Conservation (phyloP, 495 filamentous ascomycete genomes). For the Hypoxylon fragiforme region DNA sequence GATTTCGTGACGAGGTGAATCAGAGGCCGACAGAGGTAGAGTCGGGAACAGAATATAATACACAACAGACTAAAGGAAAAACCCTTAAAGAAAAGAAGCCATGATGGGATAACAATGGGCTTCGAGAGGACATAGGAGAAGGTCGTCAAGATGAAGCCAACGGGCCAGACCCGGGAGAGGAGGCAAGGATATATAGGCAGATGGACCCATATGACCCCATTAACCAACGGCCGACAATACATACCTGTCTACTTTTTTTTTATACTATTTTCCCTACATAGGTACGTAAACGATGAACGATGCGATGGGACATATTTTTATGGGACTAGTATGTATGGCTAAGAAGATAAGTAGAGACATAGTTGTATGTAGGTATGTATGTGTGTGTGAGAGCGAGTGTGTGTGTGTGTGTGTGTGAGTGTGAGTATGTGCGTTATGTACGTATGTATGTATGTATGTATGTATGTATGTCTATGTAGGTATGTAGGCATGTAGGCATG, state of each 20-base stretch:
- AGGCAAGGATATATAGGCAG: conserved; percentile 51
- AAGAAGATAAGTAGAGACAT: conserved; percentile 31
- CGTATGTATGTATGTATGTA: conserved; percentile 4
- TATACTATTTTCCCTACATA: conserved; percentile 31
- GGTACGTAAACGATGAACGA: conserved; percentile 31
- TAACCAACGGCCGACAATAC: conserved; percentile 34
- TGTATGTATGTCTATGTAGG: conserved; percentile 1
- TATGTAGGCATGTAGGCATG: too few relatives aligned
- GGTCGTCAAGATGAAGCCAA: conserved; percentile 36
- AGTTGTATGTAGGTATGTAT: conserved; percentile 9
- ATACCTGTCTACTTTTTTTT: conserved; percentile 27
- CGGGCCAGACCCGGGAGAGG: conserved; percentile 48
- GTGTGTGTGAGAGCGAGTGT: conserved; percentile 11
- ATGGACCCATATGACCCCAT: conserved; percentile 40
- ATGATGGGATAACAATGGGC: conserved; percentile 44
- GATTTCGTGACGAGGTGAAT: conserved; percentile 17
- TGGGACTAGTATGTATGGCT: conserved; percentile 33
- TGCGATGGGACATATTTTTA: conserved; percentile 39
- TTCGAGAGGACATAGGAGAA: conserved; percentile 41
- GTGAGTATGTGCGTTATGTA: too few relatives aligned
- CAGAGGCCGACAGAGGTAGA: conserved; percentile 22
- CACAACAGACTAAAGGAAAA: conserved; percentile 39
- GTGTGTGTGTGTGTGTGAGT: background rate
- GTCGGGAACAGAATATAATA: conserved; percentile 35
- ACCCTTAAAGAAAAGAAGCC: conserved; percentile 48